Percentiles rank a stretch among this genome's conserved stretches.
Evolutionary conservation across 2,329 filamentous ascomycete species (phyloP).

Genomic region (Paecilomyces niveus): DNA sequence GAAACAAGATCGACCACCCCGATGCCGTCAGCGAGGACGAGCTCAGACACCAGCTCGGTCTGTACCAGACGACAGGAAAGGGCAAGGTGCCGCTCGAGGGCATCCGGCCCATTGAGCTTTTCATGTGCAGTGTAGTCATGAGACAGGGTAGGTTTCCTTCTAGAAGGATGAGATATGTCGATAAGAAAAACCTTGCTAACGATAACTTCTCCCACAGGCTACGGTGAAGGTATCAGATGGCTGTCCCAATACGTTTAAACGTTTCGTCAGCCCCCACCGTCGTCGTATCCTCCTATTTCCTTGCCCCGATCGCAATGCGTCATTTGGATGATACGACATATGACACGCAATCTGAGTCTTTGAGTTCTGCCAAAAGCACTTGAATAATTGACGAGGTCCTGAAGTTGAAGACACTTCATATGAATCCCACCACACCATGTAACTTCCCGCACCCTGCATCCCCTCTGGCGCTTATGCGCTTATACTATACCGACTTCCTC

Average conservation of each 20-base stretch:
- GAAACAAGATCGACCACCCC: slow-evolving; percentile 99
- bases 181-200: neutral
- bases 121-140: slow-evolving; percentile 99
- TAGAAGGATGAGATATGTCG: neutral
- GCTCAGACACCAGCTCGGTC: slow-evolving; percentile 79
- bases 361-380: neutral
- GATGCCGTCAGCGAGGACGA: slow-evolving; percentile 94
- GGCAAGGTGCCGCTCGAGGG: slow-evolving; percentile 88
- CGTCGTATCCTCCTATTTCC: neutral
- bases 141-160: slow-evolving; percentile 62
- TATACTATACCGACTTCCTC: neutral
- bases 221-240: slow-evolving; percentile 87
- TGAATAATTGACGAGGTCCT: neutral
- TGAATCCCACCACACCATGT: neutral
- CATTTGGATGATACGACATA: neutral
- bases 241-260: slow-evolving; percentile 81
- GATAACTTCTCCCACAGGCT: slow-evolving; percentile 44
- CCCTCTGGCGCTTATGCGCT: neutral
- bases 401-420: neutral
- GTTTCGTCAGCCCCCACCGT: neutral
- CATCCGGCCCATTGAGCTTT: slow-evolving; percentile 91
- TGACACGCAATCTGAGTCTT: neutral
- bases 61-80: slow-evolving; percentile 96
- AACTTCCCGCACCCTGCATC: neutral
- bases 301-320: neutral